Base-by-base conservation (phyloP, 345 rosid genomes). In the Nasturtium officinale region DNA sequence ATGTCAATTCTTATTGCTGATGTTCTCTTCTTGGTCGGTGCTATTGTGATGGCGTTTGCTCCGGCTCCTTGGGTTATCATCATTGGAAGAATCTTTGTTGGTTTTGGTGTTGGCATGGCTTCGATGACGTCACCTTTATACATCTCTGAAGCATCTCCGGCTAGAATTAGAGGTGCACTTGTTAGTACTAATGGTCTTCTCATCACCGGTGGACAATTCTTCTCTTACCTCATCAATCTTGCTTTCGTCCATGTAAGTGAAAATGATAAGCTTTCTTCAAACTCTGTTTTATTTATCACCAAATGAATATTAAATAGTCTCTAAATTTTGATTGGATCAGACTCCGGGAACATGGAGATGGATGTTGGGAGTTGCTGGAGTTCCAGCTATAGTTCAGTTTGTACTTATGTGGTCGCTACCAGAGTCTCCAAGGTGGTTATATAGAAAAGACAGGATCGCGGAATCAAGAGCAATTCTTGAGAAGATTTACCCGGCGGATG, bases 111-210 rank as follows among this genome's bases (percentile, higher is more conserved):
- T 4, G 97, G 97, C 50, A 91, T 87, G 96, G 99, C 96, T 47
- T 95, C 99, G 65, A 91, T 95, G 97, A 89, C 96, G 0, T 65
- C 99, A 0, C 97, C 99, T 25, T 95, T 95, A 30, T 95, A 95
- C 58, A 95, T 95, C 45, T 91, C 99, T 0, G 96, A 95, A 71
- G 85, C 91, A 17, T 95, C 97, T 13, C 99, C 99, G 21, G 96
- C 96, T 3, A 86, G 80, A 75, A 91, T 91, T 17, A 57, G 97
- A 75, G 99, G 97, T 1, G 97, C 99, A 2, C 93, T 91, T 33
- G 99, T 95, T 12, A 83, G 96, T 74, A 83, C 87, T 1, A 95
- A 90, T 20, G 96, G 96, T 13, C 76, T 95, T 67, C 82, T 95
- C 3, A 79, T 95, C 17, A 95, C 97, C 0, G 97, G 96, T 10